A percentile compares a stretch with the other conserved stretches of the same genome.
phyloP scores from a whole-genome alignment of 495 filamentous ascomycete species.

The Podospora didyma region DNA sequence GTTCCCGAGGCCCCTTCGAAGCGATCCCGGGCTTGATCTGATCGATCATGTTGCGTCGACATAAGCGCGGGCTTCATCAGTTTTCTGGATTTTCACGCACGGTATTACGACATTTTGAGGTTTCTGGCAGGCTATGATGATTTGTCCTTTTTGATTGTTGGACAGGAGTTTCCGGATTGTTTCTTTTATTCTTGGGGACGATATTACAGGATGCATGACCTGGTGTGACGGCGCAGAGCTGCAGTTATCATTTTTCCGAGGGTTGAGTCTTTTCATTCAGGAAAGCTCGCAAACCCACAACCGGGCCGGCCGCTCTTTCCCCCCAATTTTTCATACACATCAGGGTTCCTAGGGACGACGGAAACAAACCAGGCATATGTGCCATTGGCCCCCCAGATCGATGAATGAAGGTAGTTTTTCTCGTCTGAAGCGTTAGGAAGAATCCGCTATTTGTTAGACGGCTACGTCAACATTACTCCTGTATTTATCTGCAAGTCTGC shows the following conservation, averaged over 20 bases:
- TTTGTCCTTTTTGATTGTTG: not conserved
- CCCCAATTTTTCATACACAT: conserved; percentile 1
- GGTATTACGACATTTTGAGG: not conserved
- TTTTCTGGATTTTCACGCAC: not conserved
- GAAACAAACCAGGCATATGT: not conserved
- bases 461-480: conserved; percentile 5
- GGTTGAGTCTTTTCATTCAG: conserved; percentile 7
- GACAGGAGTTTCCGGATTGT: not conserved
- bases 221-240: not conserved
- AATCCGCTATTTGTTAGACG: conserved; percentile 9
- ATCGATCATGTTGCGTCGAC: too few species aligned
- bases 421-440: conserved; percentile 2
- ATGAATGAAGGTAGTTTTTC: conserved; percentile 1
- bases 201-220: not conserved
- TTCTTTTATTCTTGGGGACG: conserved; percentile 2
- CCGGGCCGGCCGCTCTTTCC: too few species aligned
- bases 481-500: conserved; percentile 5
- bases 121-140: not conserved
- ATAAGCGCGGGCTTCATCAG: not conserved
- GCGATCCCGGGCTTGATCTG: conserved; percentile 36
- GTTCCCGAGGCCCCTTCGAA: conserved; percentile 29
- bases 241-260: not conserved
- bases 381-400: not conserved
- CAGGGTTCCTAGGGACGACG: not conserved
- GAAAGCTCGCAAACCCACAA: too few species aligned